phyloP scores from a whole-genome alignment of 169 alveolate species.

The Plasmodium knowlesi region DNA sequence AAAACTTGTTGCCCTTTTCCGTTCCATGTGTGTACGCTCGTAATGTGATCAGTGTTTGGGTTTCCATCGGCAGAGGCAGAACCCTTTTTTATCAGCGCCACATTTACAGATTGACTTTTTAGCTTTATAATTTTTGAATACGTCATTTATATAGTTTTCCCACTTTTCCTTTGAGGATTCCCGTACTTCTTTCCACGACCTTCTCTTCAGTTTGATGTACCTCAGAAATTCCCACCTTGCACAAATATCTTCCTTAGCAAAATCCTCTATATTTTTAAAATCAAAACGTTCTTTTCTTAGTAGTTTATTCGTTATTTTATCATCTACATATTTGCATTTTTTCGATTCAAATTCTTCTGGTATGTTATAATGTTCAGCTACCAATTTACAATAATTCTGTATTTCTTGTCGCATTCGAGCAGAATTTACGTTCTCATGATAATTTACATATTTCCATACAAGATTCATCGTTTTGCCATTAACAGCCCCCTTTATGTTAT shows the following conservation, averaged over 20 bases:
- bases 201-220: constrained; percentile 12
- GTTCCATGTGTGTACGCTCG: background rate
- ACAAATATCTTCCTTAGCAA: constrained; percentile 11
- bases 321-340: constrained; percentile 11
- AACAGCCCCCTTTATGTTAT: constrained; percentile 28
- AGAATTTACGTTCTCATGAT: constrained; percentile 1
- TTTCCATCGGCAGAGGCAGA: background rate
- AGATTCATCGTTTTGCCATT: constrained; percentile 8
- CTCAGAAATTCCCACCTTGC: constrained; percentile 38
- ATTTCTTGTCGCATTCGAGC: constrained; percentile 9
- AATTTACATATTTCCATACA: constrained; percentile 8
- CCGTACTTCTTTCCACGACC: constrained; percentile 5
- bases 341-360: constrained; percentile 9
- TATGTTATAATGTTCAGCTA: constrained; percentile 9
- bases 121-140: background rate
- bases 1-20: background rate
- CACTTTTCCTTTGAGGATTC: constrained; percentile 18
- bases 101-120: background rate
- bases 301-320: constrained; percentile 3
- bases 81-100: background rate
- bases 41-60: background rate
- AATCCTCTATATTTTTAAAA: constrained; percentile 10
- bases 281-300: constrained; percentile 1
- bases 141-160: background rate
- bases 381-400: background rate